These are phyloP conservation scores for Chytriomyces confervae DNA, from an alignment of 192 early-diverging fungal species.

Conservation along the genomic window DNA sequence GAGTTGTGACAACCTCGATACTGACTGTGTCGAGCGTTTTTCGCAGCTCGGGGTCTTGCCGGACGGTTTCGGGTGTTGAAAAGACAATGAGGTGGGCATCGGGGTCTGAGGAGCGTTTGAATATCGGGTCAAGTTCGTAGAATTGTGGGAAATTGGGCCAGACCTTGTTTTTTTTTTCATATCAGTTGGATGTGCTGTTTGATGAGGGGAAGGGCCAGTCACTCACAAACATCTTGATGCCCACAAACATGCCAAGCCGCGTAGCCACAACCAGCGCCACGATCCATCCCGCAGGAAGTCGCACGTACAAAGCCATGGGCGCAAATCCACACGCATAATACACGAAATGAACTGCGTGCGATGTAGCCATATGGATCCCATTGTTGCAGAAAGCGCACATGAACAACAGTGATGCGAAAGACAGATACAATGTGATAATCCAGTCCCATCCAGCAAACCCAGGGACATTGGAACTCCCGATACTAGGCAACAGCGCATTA, in stretches of 20 bases:
- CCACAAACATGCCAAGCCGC: neutral
- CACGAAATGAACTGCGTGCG: neutral
- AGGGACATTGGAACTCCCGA: neutral
- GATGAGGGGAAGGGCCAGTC: too few species aligned
- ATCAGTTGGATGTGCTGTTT: too few species aligned
- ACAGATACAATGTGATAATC: neutral
- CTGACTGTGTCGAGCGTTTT: neutral
- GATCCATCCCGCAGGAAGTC: neutral
- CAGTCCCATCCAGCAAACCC: neutral
- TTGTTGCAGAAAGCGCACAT: slow-evolving; percentile 13
- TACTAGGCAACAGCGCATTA: neutral
- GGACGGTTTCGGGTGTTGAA: neutral
- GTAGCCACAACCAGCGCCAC: neutral
- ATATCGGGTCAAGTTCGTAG: too few species aligned
- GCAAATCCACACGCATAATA: neutral
- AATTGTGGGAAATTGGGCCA: too few species aligned
- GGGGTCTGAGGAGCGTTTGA: too few species aligned
- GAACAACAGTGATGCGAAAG: neutral
- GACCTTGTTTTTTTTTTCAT: neutral
- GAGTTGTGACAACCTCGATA: neutral
- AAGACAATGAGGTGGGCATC: neutral
- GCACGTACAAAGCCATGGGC: neutral
- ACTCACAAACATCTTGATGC: neutral
- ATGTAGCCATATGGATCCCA: neutral
- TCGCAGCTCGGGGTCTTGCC: neutral